A percentile compares a stretch with the other conserved stretches of the same genome.
These are phyloP conservation scores for Corymbia calophylla DNA, from an alignment of 441 rosid species.

Conservation along the genomic window DNA sequence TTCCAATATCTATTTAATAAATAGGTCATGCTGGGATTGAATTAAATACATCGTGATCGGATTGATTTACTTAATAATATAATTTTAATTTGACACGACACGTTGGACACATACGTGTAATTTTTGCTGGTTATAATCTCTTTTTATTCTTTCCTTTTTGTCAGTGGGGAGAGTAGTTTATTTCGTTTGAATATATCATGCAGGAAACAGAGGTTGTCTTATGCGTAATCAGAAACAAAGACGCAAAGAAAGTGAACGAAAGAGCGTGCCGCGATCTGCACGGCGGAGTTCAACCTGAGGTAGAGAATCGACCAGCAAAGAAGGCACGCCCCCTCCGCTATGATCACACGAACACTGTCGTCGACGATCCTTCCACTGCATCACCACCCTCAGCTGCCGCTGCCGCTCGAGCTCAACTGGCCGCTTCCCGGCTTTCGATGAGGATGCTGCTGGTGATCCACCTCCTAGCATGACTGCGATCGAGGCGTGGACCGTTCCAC, in stretches of 20 bases:
- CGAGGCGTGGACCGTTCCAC: background rate
- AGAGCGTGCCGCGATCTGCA: background rate
- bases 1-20: background rate
- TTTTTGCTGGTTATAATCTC: background rate
- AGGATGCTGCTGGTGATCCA: background rate
- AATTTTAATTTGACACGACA: background rate
- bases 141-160: background rate
- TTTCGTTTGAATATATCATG: background rate
- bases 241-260: background rate
- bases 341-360: background rate
- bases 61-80: background rate
- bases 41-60: background rate
- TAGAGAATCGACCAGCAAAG: background rate
- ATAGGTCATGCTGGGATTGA: background rate
- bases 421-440: background rate
- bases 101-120: background rate
- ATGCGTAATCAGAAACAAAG: background rate
- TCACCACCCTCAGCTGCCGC: accelerated
- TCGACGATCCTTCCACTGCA: background rate
- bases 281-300: background rate
- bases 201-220: background rate
- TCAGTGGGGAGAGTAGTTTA: background rate
- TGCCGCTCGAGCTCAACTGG: background rate
- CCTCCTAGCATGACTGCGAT: background rate
- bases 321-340: background rate